Evolutionary conservation across 2,329 filamentous ascomycete genomes (phyloP), one percentile per base, ranked within the genome.

Genomic region (Diaporthe sp.): DNA sequence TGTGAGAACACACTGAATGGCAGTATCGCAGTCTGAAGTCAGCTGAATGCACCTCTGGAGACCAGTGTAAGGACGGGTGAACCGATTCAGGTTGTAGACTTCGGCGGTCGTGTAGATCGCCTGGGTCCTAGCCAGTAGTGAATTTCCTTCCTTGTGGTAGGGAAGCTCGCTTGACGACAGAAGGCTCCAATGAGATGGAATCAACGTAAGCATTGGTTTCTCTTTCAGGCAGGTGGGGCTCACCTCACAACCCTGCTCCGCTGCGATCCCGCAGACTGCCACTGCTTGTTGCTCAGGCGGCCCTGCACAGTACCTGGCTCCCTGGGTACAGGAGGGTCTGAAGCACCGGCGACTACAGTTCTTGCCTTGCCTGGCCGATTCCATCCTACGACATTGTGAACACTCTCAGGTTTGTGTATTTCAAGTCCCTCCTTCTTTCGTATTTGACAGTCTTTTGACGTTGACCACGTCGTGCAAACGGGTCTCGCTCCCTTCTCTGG

Each of bases 201-300:
- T n/a, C 22, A 68, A 68, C 44, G 46, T 68, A 53, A 68, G 62
- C 62, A 53, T 19, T 17, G 4, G 7, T 37, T 68, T n/a, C 62
- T 68, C 31, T 25, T 68, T 68, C 44, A 68, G 62, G 62, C 62
- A 68, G 46, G 62, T 68, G 62, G 62, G 46, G 46, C 44, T 13
- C 25, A n/a, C 13, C 39, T 22, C 8, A 13, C 4, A 44, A 7
- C n/a, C 59, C 39, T 28, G 59, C 34, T 37, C 34, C n/a, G 59
- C 34, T 37, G 19, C n/a, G 31, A 19, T 39, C 17, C 34, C 39
- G 57, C 22, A 39, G 34, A 12, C 57, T 25, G 57, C 34, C 17
- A 8, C 57, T 17, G 5, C 17, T 28, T 57, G 53, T 57, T 51
- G 19, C 51, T 15, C 19, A 22, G 55, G 0, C 22, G 57, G 34